Evolutionary conservation across 306 rosid species (phyloP).

Genomic region (Trifolium subterraneum): DNA sequence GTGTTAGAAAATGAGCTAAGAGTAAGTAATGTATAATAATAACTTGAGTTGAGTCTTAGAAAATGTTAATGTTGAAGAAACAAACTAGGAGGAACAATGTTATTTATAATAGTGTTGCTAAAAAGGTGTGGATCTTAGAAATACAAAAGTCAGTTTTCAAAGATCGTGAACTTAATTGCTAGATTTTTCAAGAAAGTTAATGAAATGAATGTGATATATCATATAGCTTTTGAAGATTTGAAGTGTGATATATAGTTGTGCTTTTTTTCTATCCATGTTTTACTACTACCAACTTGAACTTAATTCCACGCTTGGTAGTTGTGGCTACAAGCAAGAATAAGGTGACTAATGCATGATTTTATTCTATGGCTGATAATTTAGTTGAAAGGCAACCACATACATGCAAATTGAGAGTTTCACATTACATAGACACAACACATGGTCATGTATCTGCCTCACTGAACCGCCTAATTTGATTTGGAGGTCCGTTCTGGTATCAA

Average conservation of each 20-base stretch:
- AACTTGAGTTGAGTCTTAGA: no score
- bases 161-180: slow-evolving; percentile 13
- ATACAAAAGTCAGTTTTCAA: slow-evolving; percentile 9
- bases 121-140: slow-evolving; percentile 10
- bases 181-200: slow-evolving; percentile 15
- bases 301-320: slow-evolving; percentile 15
- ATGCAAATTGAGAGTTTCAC: no score
- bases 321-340: slow-evolving; percentile 3
- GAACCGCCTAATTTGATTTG: no score
- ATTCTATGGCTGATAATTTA: slow-evolving; percentile 13
- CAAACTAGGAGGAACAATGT: not conserved
- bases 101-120: slow-evolving; percentile 58
- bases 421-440: no score
- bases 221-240: not conserved
- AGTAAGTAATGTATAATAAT: not conserved
- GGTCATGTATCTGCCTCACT: no score
- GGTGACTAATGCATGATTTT: not conserved
- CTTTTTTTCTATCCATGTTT: not conserved
- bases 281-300: not conserved
- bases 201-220: slow-evolving; percentile 7
- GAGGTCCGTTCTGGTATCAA: no score
- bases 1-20: no score
- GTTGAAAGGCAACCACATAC: slow-evolving; percentile 15
- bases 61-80: not conserved
- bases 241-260: not conserved